phyloP scores from a whole-genome alignment of 2,329 filamentous ascomycete genomes.

The Claviceps sp. region DNA sequence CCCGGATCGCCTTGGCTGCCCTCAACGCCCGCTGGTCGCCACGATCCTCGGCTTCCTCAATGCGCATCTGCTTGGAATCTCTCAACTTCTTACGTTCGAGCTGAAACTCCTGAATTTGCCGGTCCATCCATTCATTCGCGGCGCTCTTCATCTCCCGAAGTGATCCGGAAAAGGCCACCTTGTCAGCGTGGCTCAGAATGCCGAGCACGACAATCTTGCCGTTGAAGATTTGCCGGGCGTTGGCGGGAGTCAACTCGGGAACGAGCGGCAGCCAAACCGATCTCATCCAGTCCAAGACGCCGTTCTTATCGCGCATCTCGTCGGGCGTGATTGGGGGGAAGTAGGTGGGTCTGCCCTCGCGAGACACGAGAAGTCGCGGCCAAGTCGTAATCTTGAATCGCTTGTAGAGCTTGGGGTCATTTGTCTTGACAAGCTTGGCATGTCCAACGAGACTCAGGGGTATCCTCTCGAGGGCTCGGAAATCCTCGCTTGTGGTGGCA shows the following conservation, averaged over 20 bases:
- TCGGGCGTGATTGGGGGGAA: slow-evolving; percentile 77
- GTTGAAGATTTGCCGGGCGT: slow-evolving; percentile 90
- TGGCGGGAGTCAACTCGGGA: slow-evolving; percentile 80
- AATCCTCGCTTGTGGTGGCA: slow-evolving; percentile 86
- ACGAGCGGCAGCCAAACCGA: slow-evolving; percentile 93
- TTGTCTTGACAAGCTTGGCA: slow-evolving; percentile 84
- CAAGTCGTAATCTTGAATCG: slow-evolving; percentile 94
- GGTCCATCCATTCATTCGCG: slow-evolving; percentile 95
- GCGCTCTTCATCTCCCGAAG: slow-evolving; percentile 90
- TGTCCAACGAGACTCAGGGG: slow-evolving; percentile 82
- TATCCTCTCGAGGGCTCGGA: slow-evolving; percentile 72
- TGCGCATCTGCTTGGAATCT: slow-evolving; percentile 85
- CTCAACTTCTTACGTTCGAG: slow-evolving; percentile 85
- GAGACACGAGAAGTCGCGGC: slow-evolving; percentile 81
- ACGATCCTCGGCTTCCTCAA: slow-evolving; percentile 91
- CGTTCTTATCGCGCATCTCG: slow-evolving; percentile 80
- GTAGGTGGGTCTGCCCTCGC: slow-evolving; percentile 81
- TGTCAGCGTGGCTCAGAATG: slow-evolving; percentile 66
- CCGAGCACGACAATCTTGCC: slow-evolving; percentile 90
- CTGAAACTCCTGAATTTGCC: slow-evolving; percentile 82
- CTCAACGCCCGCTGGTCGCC: slow-evolving; percentile 78
- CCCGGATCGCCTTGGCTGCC: slow-evolving; percentile 77
- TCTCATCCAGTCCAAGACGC: slow-evolving; percentile 82
- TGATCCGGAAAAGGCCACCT: slow-evolving; percentile 64
- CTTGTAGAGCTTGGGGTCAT: slow-evolving; percentile 59